A percentile compares a stretch with the other conserved stretches of the same genome.
Evolutionary conservation across 2,329 filamentous ascomycete species (phyloP).

Genomic region (Seiridium unicorne): DNA sequence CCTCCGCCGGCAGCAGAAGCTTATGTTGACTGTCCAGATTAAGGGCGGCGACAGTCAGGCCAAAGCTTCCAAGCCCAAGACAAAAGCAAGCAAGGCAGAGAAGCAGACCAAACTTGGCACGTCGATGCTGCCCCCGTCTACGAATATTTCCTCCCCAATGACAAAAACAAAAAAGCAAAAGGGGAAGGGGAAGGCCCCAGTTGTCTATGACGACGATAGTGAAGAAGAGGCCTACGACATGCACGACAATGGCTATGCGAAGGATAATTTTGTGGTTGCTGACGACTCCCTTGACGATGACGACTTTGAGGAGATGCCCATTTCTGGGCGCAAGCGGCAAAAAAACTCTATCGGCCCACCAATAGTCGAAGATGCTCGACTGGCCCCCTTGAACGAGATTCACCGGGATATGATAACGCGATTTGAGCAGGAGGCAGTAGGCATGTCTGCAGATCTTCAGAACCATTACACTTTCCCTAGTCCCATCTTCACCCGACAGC

Average conservation of each 20-base stretch:
- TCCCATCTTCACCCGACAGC: slow-evolving; percentile 65
- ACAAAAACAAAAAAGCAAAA: slow-evolving; percentile 32
- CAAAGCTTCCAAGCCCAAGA: slow-evolving; percentile 22
- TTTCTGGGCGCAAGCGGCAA: slow-evolving; percentile 33
- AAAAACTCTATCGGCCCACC: slow-evolving; percentile 50
- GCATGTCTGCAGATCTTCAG: slow-evolving; percentile 59
- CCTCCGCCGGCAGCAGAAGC: slow-evolving; percentile 40
- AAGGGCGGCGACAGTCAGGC: slow-evolving; percentile 32
- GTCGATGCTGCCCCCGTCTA: slow-evolving; percentile 32
- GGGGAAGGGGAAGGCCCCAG: slow-evolving; percentile 27
- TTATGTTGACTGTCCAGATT: slow-evolving; percentile 38
- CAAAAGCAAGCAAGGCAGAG: slow-evolving; percentile 32
- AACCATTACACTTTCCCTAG: slow-evolving; percentile 55
- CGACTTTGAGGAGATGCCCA: slow-evolving; percentile 43
- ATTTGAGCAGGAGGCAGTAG: slow-evolving; percentile 64
- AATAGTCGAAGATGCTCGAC: slow-evolving; percentile 54
- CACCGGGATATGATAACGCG: slow-evolving; percentile 62
- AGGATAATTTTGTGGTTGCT: slow-evolving; percentile 37
- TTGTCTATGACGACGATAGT: slow-evolving; percentile 32
- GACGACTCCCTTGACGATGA: slow-evolving; percentile 39
- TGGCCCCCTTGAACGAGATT: slow-evolving; percentile 51
- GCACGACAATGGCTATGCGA: slow-evolving; percentile 42
- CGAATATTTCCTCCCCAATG: slow-evolving; percentile 53
- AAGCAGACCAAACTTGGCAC: slow-evolving; percentile 28
- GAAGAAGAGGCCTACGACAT: slow-evolving; percentile 29